A percentile compares a stretch with the other conserved stretches of the same genome.
Evolutionary conservation across 2,329 filamentous ascomycete genomes (phyloP).

Genomic region (Diaporthe destruens): DNA sequence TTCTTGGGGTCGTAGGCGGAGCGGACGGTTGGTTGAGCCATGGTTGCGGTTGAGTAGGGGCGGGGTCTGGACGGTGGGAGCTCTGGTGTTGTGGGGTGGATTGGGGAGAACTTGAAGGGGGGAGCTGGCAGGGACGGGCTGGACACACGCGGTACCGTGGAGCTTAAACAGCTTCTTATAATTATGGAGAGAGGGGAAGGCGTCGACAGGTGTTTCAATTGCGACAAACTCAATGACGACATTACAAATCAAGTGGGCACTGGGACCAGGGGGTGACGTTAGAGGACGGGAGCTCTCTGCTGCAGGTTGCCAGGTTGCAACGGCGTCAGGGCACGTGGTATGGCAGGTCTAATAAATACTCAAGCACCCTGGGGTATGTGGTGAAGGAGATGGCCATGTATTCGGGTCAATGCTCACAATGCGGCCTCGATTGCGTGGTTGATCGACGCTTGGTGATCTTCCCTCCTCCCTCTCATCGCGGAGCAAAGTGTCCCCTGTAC

Average conservation of each 20-base stretch:
- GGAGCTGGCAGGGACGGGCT: conserved; percentile 4
- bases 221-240: conserved; percentile 40
- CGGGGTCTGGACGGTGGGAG: conserved; percentile 46
- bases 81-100: too few species aligned
- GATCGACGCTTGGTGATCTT: too few species aligned
- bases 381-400: too few species aligned
- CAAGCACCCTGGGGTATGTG: too few species aligned
- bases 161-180: conserved; percentile 20
- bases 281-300: not conserved
- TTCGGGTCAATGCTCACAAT: not conserved
- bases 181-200: conserved; percentile 31
- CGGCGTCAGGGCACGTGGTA: not conserved
- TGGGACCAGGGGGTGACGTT: conserved; percentile 4
- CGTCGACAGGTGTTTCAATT: conserved; percentile 27
- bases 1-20: conserved; percentile 50
- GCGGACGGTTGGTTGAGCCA: conserved; percentile 41
- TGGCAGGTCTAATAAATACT: not conserved
- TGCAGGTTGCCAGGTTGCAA: too few species aligned
- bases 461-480: not conserved
- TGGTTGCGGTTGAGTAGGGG: conserved; percentile 29
- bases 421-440: not conserved
- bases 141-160: not conserved
- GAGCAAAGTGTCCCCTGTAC: not conserved
- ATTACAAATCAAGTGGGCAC: conserved; percentile 37
- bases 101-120: not conserved